Evolutionary conservation across 2,329 filamentous ascomycete genomes (phyloP).

Genomic region (Aspergillus proliferans): DNA sequence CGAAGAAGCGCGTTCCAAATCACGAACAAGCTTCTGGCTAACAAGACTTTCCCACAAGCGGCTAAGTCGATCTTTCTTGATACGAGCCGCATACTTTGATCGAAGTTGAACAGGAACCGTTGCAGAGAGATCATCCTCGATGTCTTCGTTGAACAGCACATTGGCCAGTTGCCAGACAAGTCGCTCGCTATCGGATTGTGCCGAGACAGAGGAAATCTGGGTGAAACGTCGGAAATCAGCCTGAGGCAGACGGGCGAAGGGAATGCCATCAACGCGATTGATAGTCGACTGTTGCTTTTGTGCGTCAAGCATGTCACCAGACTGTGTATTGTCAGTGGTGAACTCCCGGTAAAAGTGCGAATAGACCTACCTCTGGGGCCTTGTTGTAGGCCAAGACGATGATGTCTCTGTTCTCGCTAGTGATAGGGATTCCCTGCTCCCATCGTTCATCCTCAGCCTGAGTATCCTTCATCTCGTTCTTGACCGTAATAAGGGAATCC

Average conservation of each 20-base stretch:
- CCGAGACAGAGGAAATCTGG: constrained; percentile 20
- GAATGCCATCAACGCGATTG: constrained; percentile 51
- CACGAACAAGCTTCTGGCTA: constrained; percentile 60
- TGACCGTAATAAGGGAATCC: constrained; percentile 64
- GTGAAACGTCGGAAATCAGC: constrained; percentile 30
- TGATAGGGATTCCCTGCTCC: constrained; percentile 46
- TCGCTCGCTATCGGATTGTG: constrained; percentile 30
- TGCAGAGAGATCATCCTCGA: constrained; percentile 41
- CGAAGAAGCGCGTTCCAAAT: constrained; percentile 58
- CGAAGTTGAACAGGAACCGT: constrained; percentile 36
- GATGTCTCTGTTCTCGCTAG: constrained; percentile 29
- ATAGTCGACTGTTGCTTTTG: constrained; percentile 39
- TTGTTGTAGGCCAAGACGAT: constrained; percentile 21
- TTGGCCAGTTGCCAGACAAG: constrained; percentile 77
- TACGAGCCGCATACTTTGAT: constrained; percentile 36
- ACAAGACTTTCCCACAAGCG: constrained; percentile 37
- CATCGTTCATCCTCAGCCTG: constrained; percentile 38
- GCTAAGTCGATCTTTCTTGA: constrained; percentile 44
- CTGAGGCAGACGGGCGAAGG: constrained; percentile 42
- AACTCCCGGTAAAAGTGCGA: not conserved
- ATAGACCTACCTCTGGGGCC: constrained; percentile 14
- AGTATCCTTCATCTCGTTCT: constrained; percentile 30
- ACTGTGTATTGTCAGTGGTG: constrained; percentile 8
- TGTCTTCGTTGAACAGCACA: constrained; percentile 72
- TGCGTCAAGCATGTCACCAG: constrained; percentile 26